Evolutionary conservation across 768 basidiomycete species (phyloP), one percentile per base, ranked within the genome.

Genomic region (Polyporus arcularius): DNA sequence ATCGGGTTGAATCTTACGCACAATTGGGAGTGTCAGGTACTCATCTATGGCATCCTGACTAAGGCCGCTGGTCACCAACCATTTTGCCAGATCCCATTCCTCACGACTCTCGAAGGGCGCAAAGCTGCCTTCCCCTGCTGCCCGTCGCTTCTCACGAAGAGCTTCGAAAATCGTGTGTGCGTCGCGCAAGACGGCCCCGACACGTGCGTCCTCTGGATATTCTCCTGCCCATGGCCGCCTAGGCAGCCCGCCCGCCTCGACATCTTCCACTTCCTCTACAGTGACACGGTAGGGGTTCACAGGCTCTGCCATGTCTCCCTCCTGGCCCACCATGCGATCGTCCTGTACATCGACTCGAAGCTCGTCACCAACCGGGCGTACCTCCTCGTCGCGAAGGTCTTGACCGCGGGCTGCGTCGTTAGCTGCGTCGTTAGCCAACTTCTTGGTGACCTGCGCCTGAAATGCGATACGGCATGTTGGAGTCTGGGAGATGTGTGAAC

Each of bases 11-110:
- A 26, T 6, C n/a, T 21, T 38, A 66, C 71, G 57, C 60, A 74
- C 72, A 16, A 67, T 70, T 12, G 65, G 51, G 4, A 77, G 58
- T 35, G 73, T 72, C 16, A 78, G 61, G 48, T 75, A 76, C 8
- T 67, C 54, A 40, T 78, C 65, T 0, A 71, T 74, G 26, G 45
- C 53, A 12, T 42, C 10, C 53, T 72, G 66, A 1, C 53, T 70
- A 18, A 76, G 66, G 7, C 75, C 68, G 4, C 70, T 61, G 43
- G 57, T 45, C 68, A 71, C 68, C 30, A 79, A 51, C 75, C 72
- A 78, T 16, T 58, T 43, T 1, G 66, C 77, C 2, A 78, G 53
- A 45, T 74, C 71, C 66, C 66, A 65, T 68, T 78, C 72, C 9
- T 74, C 74, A 32, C 65, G 50, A 40, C 57, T 65, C 16, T 63